Evolutionary conservation across 2,329 filamentous ascomycete genomes (phyloP).

Genomic region (Penicillium psychrosexuale): DNA sequence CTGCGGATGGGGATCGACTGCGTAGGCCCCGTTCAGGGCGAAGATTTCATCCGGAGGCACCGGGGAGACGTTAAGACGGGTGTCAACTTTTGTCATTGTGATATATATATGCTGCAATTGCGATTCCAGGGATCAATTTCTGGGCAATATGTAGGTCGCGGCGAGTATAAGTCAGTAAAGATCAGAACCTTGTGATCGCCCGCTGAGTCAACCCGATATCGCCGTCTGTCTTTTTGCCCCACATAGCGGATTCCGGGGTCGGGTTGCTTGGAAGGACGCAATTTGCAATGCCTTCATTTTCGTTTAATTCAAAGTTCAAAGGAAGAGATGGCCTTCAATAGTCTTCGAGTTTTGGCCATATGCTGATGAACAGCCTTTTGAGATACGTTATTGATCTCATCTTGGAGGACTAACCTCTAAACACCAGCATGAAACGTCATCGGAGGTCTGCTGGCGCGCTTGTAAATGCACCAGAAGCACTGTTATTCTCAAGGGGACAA

Average conservation of each 20-base stretch:
- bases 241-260: slow-evolving; percentile 15
- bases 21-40: slow-evolving; percentile 79
- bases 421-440: slow-evolving; percentile 1
- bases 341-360: not conserved
- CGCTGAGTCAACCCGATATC: slow-evolving; percentile 35
- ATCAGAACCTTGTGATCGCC: slow-evolving; percentile 6
- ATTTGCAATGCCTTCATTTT: slow-evolving; percentile 1
- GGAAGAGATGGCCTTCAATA: not conserved
- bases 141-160: not conserved
- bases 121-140: not conserved
- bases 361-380: not conserved
- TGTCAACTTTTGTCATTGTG: slow-evolving; percentile 31
- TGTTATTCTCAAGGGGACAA: not conserved
- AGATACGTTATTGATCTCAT: not conserved
- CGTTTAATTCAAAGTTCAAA: not conserved
- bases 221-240: slow-evolving; percentile 24
- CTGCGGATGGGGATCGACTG: slow-evolving; percentile 64
- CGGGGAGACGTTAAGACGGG: slow-evolving; percentile 60
- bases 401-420: not conserved
- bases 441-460: not conserved
- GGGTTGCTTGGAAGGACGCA: not conserved
- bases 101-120: not conserved
- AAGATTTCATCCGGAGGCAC: slow-evolving; percentile 91
- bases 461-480: not conserved
- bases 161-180: slow-evolving; percentile 3